Conservation (phyloP, 2,329 filamentous ascomycete genomes). For the Fusarium scirpi region DNA sequence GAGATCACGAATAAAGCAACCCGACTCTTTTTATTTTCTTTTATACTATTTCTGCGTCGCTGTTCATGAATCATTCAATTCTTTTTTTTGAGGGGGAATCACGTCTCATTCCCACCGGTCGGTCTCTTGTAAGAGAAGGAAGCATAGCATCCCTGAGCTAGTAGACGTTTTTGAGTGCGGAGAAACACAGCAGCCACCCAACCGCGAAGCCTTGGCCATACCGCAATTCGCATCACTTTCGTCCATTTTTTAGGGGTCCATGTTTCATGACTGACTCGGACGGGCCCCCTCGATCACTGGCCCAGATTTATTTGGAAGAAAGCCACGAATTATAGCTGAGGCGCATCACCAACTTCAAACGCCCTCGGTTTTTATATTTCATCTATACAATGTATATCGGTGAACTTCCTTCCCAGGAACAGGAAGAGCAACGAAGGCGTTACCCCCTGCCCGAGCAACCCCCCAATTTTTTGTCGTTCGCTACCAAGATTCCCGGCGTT, state of each 20-base stretch:
- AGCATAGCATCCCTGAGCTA: slow-evolving; percentile 19
- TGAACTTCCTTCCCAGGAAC: slow-evolving; percentile 25
- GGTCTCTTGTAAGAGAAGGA: slow-evolving; percentile 25
- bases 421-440: not conserved
- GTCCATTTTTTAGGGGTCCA: slow-evolving; percentile 19
- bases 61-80: slow-evolving; percentile 29
- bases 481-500: slow-evolving; percentile 43
- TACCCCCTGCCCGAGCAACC: slow-evolving; percentile 5
- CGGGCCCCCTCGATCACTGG: slow-evolving; percentile 23
- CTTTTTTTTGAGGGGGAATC: slow-evolving; percentile 7
- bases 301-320: slow-evolving; percentile 21
- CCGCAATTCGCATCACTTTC: slow-evolving; percentile 15
- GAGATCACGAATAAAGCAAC: slow-evolving; percentile 52
- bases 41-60: slow-evolving; percentile 1
- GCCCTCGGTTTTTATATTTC: slow-evolving; percentile 5
- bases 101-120: slow-evolving; percentile 3
- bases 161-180: slow-evolving; percentile 23
- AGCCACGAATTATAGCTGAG: slow-evolving; percentile 29
- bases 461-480: slow-evolving; percentile 35
- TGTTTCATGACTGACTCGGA: slow-evolving; percentile 32
- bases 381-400: slow-evolving; percentile 11
- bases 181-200: slow-evolving; percentile 6
- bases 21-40: slow-evolving; percentile 10
- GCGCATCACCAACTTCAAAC: slow-evolving; percentile 23
- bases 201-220: slow-evolving; percentile 12